Conservation (phyloP, 2,329 filamentous ascomycete genomes). For the Alternaria consortialis region DNA sequence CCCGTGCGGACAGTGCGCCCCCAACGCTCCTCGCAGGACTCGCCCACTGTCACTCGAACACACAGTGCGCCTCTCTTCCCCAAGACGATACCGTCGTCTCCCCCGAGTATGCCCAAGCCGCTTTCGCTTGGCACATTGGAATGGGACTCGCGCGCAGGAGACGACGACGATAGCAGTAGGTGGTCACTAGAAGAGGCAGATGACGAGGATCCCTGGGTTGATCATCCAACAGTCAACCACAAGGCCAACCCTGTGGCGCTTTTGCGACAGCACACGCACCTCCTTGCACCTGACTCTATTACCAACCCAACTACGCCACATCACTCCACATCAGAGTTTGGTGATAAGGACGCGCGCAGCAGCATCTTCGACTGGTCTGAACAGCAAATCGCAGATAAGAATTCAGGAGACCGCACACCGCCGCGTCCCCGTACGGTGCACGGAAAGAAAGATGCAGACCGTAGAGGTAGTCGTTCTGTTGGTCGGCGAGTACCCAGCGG, state of each 20-base stretch:
- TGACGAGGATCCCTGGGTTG: constrained; percentile 51
- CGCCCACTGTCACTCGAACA: constrained; percentile 44
- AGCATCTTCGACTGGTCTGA: constrained; percentile 84
- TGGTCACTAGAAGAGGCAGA: constrained; percentile 55
- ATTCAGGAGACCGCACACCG: constrained; percentile 65
- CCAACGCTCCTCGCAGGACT: constrained; percentile 47
- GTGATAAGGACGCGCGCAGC: constrained; percentile 61
- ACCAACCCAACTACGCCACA: constrained; percentile 53
- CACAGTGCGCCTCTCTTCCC: constrained; percentile 50
- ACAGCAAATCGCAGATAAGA: constrained; percentile 68
- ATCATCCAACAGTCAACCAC: constrained; percentile 47
- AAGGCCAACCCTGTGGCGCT: constrained; percentile 43
- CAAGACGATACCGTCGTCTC: constrained; percentile 55
- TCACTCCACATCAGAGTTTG: constrained; percentile 46
- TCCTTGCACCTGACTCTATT: constrained; percentile 41
- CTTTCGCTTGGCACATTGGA: constrained; percentile 53
- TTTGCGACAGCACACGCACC: constrained; percentile 44
- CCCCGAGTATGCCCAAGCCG: constrained; percentile 55
- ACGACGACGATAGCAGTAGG: constrained; percentile 52
- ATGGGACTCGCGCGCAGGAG: constrained; percentile 51
- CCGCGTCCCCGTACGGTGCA: constrained; percentile 77
- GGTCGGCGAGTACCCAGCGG: constrained; percentile 74
- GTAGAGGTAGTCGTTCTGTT: constrained; percentile 72
- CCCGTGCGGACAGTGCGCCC: constrained; percentile 56
- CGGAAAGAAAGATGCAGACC: constrained; percentile 75